phyloP scores from a whole-genome alignment of 768 basidiomycete species.

The Leccinum incarnatum region DNA sequence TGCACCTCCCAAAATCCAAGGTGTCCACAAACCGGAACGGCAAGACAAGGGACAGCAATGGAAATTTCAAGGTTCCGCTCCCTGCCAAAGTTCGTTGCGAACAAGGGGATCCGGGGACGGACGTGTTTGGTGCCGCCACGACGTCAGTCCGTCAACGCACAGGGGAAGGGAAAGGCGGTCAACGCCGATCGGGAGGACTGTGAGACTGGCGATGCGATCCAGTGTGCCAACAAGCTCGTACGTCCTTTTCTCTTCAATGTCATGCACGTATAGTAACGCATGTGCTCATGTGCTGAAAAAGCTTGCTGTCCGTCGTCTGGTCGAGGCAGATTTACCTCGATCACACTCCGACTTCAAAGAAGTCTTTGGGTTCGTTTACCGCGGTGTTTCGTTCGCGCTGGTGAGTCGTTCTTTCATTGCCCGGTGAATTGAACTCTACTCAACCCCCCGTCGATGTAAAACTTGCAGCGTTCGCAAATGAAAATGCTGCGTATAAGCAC shows the following conservation, averaged over 20 bases:
- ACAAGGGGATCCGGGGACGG: constrained; percentile 23
- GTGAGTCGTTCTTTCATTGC: too few species aligned
- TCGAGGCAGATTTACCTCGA: too few species aligned
- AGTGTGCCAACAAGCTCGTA: constrained; percentile 64
- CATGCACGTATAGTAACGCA: too few species aligned
- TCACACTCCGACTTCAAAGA: too few species aligned
- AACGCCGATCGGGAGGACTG: constrained; percentile 24
- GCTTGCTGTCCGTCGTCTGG: too few species aligned
- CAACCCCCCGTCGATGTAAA: too few species aligned
- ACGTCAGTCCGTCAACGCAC: constrained; percentile 23
- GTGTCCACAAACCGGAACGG: constrained; percentile 2
- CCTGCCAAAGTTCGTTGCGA: constrained; percentile 31
- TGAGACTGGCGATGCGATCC: constrained; percentile 35
- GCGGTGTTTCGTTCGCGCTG: too few species aligned
- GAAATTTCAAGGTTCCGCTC: constrained; percentile 48
- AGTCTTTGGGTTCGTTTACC: too few species aligned
- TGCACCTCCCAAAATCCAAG: constrained; percentile 33
- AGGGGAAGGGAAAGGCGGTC: constrained; percentile 38
- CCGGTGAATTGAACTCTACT: too few species aligned
- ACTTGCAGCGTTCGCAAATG: constrained; percentile 29
- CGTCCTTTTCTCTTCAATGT: constrained; percentile 15
- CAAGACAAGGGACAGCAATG: constrained; percentile 6
- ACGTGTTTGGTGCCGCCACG: constrained; percentile 29
- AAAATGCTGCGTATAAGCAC: constrained; percentile 24
- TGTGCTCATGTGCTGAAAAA: too few species aligned